Base-by-base conservation (phyloP, 139 green algal species). In the Haematococcus sp. region DNA sequence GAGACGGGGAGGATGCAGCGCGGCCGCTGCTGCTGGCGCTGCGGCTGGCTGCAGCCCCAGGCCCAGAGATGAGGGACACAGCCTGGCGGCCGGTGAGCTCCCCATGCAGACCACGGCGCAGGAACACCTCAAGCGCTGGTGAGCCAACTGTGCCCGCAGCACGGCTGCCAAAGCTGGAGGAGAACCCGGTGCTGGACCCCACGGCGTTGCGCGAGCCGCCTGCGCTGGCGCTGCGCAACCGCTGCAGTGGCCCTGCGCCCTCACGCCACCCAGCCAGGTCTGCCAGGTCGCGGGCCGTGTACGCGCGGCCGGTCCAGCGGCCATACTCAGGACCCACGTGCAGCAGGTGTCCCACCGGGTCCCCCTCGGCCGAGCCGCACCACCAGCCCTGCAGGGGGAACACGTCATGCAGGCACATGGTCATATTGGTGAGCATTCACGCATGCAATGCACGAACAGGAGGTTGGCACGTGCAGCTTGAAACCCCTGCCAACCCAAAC, bases 331-430 rank as follows among this genome's bases (percentile, higher is more conserved):
- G 69, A 3, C 58, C 72, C 19, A 96, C 71, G 68, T 85, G 81
- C 68, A 97, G 72, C 31, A 97, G 63, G 81, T 96, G 89, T 17
- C 92, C 92, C 19, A 61, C 33, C 13, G 88, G 74, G 81, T 97
- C 91, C 5, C 81, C 81, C 2, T 84, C 76, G n/a, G 70, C 72
- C n/a, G 75, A 71, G 32, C 81, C 84, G 4, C 76, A 35, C 92
- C 92, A 97, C 92, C 92, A 97, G 30, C 92, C 92, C 31, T 86
- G 23, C 59, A 95, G 61, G 2, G 15, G 16, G 46, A 23, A 27
- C 7, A 7, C 20, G 19, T 25, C 52, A 61, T 61, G 52, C 52
- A 28, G 19, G 20, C 4, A 31, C 52, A 61, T 27, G 52, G 22
- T 25, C 52, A 61, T 55, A 16, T 13, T 16, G 13, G 46, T 55